Base-by-base conservation (phyloP, 1,139 yeast genomes). In the Blastobotrys persicus region DNA sequence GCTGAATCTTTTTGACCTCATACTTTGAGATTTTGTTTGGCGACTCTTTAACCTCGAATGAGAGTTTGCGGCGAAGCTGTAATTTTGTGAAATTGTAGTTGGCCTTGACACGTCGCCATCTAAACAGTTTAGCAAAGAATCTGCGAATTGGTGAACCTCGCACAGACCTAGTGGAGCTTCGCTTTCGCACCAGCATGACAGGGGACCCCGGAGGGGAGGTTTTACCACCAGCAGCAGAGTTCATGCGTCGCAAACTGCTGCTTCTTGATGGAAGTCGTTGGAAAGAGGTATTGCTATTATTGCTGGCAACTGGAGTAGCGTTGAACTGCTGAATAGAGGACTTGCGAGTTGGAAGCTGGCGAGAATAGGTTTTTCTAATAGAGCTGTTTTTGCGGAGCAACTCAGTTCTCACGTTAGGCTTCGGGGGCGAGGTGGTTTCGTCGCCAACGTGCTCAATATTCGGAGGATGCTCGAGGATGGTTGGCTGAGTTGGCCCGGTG, bases 111-210 rank as follows among this genome's bases (percentile, higher is more conserved):
- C 53, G 31, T 6, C 59, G 46, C 16, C 57, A 45, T 20, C 64
- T 55, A 39, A 61, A 56, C 12, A 59, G 44, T 16, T 54, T 54
- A 11, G 52, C 47, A 38, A 60, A 56, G 20, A 59, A 52, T 14
- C 57, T 48, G 2, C 59, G 53, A 5, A 62, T 45, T 1, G 61
- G 61, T 2, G 60, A 52, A 2, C 56, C 56, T 12, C 58, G 48
- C 16, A 48, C 33, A 31, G 55, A 46, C 12, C 59, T 42, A n/a
- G 55, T 46, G 11, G 49, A 44, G 6, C 64, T 53, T 31, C 56
- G 48, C 41, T 54, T 54, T 23, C 66, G 48, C 23, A 59, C 59
- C 18, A 59, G 54, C 53, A 59, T 52, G 19, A 56, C 58, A 5
- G 59, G 57, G 13, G 52, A 44, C 13, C 31, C 32, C 2, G 31